These are phyloP conservation scores for Phytophthora pistaciae DNA, from an alignment of 352 stramenopile species.

Conservation along the genomic window DNA sequence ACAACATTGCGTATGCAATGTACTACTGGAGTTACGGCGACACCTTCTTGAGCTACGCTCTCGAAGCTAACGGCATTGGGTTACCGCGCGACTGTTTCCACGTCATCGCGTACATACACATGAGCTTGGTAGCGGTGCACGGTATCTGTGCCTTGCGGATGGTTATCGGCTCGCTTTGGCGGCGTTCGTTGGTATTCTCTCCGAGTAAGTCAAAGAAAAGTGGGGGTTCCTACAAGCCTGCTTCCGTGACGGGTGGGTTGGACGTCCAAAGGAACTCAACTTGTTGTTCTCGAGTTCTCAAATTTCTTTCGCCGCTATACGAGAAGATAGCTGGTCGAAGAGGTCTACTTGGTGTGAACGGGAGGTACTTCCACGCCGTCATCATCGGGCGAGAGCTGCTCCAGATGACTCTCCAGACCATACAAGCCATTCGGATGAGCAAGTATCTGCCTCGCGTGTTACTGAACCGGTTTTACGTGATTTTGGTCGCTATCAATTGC, in stretches of 20 bases:
- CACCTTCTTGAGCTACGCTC: too few relatives aligned
- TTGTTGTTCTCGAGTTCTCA: background rate
- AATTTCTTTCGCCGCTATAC: conserved; percentile 7
- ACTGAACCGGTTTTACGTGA: conserved; percentile 43
- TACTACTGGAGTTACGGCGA: too few relatives aligned
- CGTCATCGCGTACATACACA: background rate
- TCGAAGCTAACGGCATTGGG: too few relatives aligned
- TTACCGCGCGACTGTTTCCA: background rate
- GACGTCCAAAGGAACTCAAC: background rate
- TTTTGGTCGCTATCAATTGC: conserved; percentile 41
- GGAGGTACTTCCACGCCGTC: conserved; percentile 28
- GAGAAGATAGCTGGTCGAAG: background rate
- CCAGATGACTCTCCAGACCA: conserved; percentile 25
- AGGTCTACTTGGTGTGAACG: conserved; percentile 20
- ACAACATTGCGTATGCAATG: too few relatives aligned
- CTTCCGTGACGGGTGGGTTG: background rate
- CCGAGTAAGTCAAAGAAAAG: background rate
- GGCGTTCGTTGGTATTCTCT: background rate
- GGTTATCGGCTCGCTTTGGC: background rate
- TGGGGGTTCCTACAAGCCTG: background rate
- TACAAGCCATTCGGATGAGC: conserved; percentile 39
- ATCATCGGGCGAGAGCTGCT: conserved; percentile 24
- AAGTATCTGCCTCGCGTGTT: conserved; percentile 27
- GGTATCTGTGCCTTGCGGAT: background rate
- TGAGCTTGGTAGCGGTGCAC: background rate